Conservation (phyloP, 2,329 filamentous ascomycete genomes). For the Claviceps purpurea region DNA sequence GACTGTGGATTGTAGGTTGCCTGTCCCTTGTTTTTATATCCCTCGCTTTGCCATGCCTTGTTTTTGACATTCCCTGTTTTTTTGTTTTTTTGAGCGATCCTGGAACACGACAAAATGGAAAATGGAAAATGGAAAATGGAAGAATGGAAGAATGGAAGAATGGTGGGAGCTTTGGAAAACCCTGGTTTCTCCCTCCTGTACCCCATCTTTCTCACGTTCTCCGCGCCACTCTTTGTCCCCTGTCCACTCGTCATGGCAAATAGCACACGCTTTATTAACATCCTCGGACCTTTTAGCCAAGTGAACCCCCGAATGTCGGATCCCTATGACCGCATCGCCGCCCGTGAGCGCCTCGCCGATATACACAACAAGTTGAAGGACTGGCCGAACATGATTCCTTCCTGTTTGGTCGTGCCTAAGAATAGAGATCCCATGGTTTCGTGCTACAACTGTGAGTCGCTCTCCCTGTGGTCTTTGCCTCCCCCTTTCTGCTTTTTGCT, state of each 20-base stretch:
- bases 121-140: too few relatives aligned
- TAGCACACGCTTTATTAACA: slow-evolving; percentile 2
- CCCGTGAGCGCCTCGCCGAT: slow-evolving; percentile 11
- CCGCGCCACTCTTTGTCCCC: too few relatives aligned
- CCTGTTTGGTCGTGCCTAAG: slow-evolving; percentile 18
- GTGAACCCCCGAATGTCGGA: slow-evolving; percentile 10
- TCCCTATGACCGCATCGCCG: slow-evolving; percentile 8
- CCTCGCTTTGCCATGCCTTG: not conserved
- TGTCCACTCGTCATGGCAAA: not conserved
- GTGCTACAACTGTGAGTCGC: slow-evolving; percentile 14
- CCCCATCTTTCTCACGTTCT: too few relatives aligned
- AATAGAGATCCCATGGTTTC: slow-evolving; percentile 4
- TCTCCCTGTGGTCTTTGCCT: not conserved
- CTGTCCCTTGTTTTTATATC: not conserved
- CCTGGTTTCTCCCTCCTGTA: not conserved
- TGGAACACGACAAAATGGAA: not conserved
- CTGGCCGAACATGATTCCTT: slow-evolving; percentile 23
- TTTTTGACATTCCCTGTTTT: not conserved
- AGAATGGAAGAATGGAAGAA: too few relatives aligned
- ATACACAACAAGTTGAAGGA: slow-evolving; percentile 19
- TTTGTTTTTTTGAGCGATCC: not conserved
- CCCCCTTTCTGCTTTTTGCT: not conserved
- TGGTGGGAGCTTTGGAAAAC: not conserved
- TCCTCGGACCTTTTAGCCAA: slow-evolving; percentile 11
- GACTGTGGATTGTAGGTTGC: slow-evolving; percentile 21